Conservation (phyloP, 2,329 filamentous ascomycete species). For the Pyrenochaeta sp. region DNA sequence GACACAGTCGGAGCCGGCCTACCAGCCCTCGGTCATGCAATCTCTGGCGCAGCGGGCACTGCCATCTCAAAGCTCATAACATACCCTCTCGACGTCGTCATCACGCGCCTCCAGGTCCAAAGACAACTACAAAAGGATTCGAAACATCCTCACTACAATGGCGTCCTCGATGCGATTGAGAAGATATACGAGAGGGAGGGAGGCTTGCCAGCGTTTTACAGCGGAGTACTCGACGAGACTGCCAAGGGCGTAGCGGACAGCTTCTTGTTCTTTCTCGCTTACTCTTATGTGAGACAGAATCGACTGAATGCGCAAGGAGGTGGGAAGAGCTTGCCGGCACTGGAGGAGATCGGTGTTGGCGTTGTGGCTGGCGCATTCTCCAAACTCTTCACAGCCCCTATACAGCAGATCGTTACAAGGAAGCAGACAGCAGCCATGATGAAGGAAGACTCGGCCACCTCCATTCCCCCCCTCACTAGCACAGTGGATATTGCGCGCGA, state of each 20-base stretch:
- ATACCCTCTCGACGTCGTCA: conserved; percentile 83
- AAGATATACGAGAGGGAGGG: conserved; percentile 78
- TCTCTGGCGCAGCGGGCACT: conserved; percentile 80
- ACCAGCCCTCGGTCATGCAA: conserved; percentile 80
- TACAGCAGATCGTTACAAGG: conserved; percentile 82
- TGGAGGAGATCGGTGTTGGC: conserved; percentile 79
- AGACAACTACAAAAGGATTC: conserved; percentile 60
- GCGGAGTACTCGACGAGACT: conserved; percentile 54
- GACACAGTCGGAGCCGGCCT: conserved; percentile 59
- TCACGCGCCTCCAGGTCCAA: conserved; percentile 84
- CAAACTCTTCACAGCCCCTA: conserved; percentile 79
- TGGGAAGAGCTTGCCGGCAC: conserved; percentile 61
- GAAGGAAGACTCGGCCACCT: conserved; percentile 46
- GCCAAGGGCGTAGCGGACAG: conserved; percentile 68
- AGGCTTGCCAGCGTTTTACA: conserved; percentile 73
- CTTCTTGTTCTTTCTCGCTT: conserved; percentile 87
- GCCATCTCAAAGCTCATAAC: conserved; percentile 80
- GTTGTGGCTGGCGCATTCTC: conserved; percentile 77
- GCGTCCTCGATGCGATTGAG: conserved; percentile 72
- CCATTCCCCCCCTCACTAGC: conserved; percentile 42
- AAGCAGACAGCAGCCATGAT: conserved; percentile 75
- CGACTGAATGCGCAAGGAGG: conserved; percentile 39
- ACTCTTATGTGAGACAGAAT: conserved; percentile 66
- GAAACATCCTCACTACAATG: conserved; percentile 64
- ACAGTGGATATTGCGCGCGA: conserved; percentile 67